Percentiles rank a stretch among this genome's conserved stretches.
phyloP scores from a whole-genome alignment of 2,329 filamentous ascomycete species.

The Fusarium decemcellulare region DNA sequence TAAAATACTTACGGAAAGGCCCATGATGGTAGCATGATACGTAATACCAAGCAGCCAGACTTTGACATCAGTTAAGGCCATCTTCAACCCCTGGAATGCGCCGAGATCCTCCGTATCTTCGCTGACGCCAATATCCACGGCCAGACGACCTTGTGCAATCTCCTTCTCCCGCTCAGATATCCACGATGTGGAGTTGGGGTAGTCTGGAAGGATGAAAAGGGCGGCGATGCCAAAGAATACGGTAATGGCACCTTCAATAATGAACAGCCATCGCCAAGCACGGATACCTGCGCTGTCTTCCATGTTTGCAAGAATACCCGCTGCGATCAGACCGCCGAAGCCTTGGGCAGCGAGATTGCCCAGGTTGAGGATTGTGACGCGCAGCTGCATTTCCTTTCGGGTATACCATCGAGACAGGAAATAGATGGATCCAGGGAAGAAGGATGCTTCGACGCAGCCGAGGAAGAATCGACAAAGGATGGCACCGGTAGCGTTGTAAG shows the following conservation, averaged over 20 bases:
- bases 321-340: conserved; percentile 70
- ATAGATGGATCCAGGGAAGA: conserved; percentile 74
- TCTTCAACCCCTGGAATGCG: neutral
- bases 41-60: neutral
- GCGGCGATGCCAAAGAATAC: neutral
- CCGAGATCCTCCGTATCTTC: neutral
- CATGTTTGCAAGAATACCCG: conserved; percentile 70
- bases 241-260: neutral
- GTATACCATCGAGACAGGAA: conserved; percentile 78
- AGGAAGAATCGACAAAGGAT: conserved; percentile 70
- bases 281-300: conserved; percentile 65
- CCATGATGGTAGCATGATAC: neutral
- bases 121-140: neutral
- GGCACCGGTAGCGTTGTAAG: conserved; percentile 65
- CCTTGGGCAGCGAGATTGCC: conserved; percentile 71
- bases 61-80: neutral
- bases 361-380: conserved; percentile 70
- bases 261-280: conserved; percentile 37
- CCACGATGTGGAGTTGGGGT: neutral
- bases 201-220: neutral
- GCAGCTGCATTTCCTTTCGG: conserved; percentile 65
- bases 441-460: conserved; percentile 74
- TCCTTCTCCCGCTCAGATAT: neutral
- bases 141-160: neutral
- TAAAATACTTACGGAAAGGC: neutral